Evolutionary conservation across 2,329 filamentous ascomycete species (phyloP).

Genomic region (Tolypocladium nubicola): DNA sequence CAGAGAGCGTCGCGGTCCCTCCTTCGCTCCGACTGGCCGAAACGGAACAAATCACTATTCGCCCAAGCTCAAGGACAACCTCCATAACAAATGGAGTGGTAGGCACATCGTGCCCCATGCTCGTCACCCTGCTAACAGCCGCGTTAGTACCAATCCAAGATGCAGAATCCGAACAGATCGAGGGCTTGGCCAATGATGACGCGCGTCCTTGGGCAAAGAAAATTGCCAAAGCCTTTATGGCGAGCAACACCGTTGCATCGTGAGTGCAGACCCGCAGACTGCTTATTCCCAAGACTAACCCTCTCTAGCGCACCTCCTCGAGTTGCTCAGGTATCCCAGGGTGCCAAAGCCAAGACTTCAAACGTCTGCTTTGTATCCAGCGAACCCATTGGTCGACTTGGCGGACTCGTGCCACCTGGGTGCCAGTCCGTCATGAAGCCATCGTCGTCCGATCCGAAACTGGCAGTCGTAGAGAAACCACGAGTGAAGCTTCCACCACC

Average conservation of each 20-base stretch:
- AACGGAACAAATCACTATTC: constrained; percentile 6
- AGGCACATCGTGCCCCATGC: neutral
- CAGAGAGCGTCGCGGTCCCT: constrained; percentile 6
- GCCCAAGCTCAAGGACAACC: constrained; percentile 2
- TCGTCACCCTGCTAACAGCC: neutral
- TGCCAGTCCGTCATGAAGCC: neutral
- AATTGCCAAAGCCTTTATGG: constrained; percentile 2
- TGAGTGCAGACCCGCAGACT: neutral
- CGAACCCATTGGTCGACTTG: neutral
- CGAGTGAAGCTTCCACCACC: neutral
- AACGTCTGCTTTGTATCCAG: neutral
- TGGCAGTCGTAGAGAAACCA: neutral
- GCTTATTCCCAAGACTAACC: neutral
- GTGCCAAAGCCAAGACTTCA: neutral
- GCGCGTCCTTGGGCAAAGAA: constrained; percentile 11
- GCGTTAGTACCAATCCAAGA: constrained; percentile 9
- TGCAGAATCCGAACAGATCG: constrained; percentile 11
- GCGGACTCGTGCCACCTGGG: constrained; percentile 1
- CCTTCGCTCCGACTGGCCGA: constrained; percentile 4
- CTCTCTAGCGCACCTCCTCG: constrained; percentile 6
- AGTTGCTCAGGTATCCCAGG: neutral
- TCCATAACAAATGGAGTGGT: constrained; percentile 11
- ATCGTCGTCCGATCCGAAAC: neutral
- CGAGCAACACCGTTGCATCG: neutral
- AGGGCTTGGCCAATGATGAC: constrained; percentile 10